A percentile compares a stretch with the other conserved stretches of the same genome.
phyloP scores from a whole-genome alignment of 148 eudicot species.

The Fagopyrum homotropicum region DNA sequence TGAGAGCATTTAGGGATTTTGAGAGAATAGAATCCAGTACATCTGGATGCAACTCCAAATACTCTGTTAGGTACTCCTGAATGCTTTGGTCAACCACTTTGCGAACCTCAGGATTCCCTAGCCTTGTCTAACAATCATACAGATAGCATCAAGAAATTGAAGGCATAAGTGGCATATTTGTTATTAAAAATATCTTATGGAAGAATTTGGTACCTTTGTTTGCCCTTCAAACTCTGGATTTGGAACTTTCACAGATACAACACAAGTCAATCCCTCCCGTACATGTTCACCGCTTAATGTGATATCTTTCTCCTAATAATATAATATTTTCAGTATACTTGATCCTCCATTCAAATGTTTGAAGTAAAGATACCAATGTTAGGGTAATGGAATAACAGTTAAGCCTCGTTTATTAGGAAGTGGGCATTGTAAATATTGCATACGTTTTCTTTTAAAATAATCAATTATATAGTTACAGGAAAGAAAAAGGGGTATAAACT shows the following conservation, averaged over 20 bases:
- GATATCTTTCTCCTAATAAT: slow-evolving; percentile 69
- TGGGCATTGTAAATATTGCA: background rate
- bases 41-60: slow-evolving; percentile 96
- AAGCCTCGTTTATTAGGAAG: background rate
- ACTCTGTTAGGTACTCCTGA: slow-evolving; percentile 85
- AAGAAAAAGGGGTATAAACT: background rate
- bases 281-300: slow-evolving; percentile 92
- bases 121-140: slow-evolving; percentile 50
- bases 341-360: background rate
- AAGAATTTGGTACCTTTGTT: slow-evolving; percentile 56
- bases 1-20: slow-evolving; percentile 83
- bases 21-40: slow-evolving; percentile 77
- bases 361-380: background rate
- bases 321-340: background rate
- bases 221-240: slow-evolving; percentile 99
- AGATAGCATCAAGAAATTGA: slow-evolving; percentile 12
- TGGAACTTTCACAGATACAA: slow-evolving; percentile 88
- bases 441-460: background rate
- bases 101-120: slow-evolving; percentile 97
- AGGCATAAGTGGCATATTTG: background rate
- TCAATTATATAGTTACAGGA: background rate
- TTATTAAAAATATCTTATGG: background rate
- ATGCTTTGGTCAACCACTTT: slow-evolving; percentile 84
- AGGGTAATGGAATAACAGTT: background rate
- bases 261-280: slow-evolving; percentile 86